Percentiles rank a stretch among this genome's conserved stretches.
These are phyloP conservation scores for Arthrobotrys sinensis DNA, from an alignment of 2,329 filamentous ascomycete species.

Conservation along the genomic window DNA sequence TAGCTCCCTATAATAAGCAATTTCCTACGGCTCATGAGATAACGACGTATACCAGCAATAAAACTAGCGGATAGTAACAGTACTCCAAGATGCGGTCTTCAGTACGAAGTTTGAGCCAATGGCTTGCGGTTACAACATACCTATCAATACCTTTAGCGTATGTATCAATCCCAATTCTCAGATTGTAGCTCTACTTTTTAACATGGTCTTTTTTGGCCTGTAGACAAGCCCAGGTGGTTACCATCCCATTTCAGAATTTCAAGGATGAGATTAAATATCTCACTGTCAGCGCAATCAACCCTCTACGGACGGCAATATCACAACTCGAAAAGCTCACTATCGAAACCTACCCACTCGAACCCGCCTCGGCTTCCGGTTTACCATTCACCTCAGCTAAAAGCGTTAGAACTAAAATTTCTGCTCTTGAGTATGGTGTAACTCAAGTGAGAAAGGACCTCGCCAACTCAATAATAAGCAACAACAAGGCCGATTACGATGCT, in stretches of 20 bases:
- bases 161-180: not conserved
- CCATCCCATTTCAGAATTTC: not conserved
- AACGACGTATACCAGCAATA: not conserved
- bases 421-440: not conserved
- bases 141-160: not conserved
- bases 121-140: not conserved
- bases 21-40: no score
- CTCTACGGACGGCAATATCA: not conserved
- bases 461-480: not conserved
- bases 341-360: not conserved
- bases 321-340: constrained; percentile 1
- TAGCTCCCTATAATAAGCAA: no score
- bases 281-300: not conserved
- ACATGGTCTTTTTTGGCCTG: not conserved
- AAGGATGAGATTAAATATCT: not conserved
- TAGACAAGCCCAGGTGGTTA: not conserved
- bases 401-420: not conserved
- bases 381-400: constrained; percentile 2
- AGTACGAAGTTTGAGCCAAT: not conserved
- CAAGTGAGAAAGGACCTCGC: not conserved
- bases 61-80: not conserved
- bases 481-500: not conserved
- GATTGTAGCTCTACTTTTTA: not conserved
- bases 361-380: not conserved
- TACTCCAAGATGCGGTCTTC: no score